phyloP scores from a whole-genome alignment of 2,329 filamentous ascomycete genomes.

The Fusarium proliferatum region DNA sequence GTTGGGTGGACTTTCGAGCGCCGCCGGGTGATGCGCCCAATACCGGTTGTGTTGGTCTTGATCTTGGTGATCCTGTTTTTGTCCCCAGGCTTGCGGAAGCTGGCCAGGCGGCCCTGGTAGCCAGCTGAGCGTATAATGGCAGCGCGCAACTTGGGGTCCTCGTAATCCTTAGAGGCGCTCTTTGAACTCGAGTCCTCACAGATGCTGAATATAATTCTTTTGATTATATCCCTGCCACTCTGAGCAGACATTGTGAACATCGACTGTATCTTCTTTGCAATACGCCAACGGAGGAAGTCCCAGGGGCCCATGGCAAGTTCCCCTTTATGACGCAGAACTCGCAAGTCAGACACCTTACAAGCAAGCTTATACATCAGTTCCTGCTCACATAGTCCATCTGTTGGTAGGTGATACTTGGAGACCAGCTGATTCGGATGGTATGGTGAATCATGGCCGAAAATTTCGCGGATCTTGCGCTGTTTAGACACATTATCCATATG shows the following conservation, averaged over 20 bases:
- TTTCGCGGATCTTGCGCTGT: constrained; percentile 49
- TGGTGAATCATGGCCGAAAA: constrained; percentile 45
- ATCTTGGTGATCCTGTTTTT: neutral
- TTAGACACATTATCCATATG: constrained; percentile 49
- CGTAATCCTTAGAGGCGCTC: constrained; percentile 16
- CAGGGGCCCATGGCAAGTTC: constrained; percentile 52
- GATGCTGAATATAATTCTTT: constrained; percentile 11
- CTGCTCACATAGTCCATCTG: constrained; percentile 48
- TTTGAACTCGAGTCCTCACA: constrained; percentile 10
- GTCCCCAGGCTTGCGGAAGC: constrained; percentile 30
- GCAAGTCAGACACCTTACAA: constrained; percentile 49
- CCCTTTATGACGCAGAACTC: constrained; percentile 36
- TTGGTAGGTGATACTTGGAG: constrained; percentile 48
- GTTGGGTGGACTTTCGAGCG: neutral
- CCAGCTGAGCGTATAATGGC: constrained; percentile 46
- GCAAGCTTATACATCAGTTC: constrained; percentile 52
- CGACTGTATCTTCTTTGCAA: constrained; percentile 30
- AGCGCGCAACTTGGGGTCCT: constrained; percentile 45
- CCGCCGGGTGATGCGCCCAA: neutral
- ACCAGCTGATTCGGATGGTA: constrained; percentile 55
- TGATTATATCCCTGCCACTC: constrained; percentile 9
- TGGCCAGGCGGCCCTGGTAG: constrained; percentile 32
- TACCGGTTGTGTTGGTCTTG: neutral
- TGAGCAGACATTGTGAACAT: neutral
- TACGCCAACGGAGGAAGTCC: constrained; percentile 53